phyloP scores from a whole-genome alignment of 352 stramenopile genomes.

The Globisporangium polare region DNA sequence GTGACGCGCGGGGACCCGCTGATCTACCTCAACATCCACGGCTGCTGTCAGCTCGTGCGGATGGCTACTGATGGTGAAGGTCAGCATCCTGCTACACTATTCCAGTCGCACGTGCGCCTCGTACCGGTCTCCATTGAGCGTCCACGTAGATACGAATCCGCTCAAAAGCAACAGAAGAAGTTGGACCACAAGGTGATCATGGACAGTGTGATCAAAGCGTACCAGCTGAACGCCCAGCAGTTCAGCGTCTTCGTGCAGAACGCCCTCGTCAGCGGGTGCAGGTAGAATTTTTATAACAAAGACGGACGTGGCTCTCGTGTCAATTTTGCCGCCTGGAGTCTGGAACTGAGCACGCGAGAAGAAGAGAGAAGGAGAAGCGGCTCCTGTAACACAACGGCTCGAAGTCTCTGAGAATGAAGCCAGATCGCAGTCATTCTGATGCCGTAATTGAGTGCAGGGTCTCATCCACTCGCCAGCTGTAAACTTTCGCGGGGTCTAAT shows the following conservation, averaged over 20 bases:
- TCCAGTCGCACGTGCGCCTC: background rate
- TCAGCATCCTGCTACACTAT: background rate
- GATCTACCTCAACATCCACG: background rate
- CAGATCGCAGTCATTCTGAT: no score
- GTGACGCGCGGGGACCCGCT: background rate
- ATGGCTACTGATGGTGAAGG: background rate
- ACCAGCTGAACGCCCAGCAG: background rate
- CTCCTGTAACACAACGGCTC: no score
- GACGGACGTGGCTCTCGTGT: no score
- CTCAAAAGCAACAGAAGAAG: background rate
- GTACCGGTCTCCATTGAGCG: background rate
- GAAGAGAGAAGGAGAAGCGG: no score
- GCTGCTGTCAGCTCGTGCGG: background rate
- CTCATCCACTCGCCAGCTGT: no score
- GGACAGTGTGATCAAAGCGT: background rate
- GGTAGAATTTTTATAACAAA: background rate
- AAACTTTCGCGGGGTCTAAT: no score
- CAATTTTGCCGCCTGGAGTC: no score
- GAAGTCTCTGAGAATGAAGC: no score
- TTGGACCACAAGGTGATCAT: background rate
- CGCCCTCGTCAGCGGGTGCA: background rate
- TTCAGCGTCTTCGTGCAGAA: background rate
- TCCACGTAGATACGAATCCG: background rate
- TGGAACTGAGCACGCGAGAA: no score
- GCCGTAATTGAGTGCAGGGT: no score